Evolutionary conservation across 805 yeast species (phyloP).

Genomic region (Ogataea populi-albae): DNA sequence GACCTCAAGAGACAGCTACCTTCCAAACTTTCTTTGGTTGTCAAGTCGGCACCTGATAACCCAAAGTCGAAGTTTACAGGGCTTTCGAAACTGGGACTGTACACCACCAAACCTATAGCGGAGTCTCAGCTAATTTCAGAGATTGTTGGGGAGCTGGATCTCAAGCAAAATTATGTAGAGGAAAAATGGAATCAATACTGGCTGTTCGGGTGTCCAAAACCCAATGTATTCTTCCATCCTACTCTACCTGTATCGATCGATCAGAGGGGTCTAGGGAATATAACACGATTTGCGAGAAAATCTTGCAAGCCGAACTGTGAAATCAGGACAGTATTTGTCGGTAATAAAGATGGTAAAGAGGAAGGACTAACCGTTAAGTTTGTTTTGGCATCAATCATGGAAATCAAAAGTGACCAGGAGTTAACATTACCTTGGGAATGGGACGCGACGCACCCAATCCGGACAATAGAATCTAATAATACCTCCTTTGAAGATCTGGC

Average conservation of each 20-base stretch:
- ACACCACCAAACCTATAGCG: conserved; percentile 38
- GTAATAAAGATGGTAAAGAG: conserved; percentile 17
- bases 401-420: conserved; percentile 65
- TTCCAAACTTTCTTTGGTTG: conserved; percentile 24
- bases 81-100: conserved; percentile 65
- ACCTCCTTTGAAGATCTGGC: conserved; percentile 53
- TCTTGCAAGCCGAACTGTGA: conserved; percentile 76
- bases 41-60: conserved; percentile 58
- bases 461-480: conserved; percentile 39
- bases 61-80: conserved; percentile 63
- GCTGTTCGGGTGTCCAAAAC: conserved; percentile 66
- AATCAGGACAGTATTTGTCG: conserved; percentile 49
- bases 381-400: conserved; percentile 52
- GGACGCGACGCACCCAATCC: conserved; percentile 77
- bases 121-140: conserved; percentile 55
- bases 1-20: conserved; percentile 23
- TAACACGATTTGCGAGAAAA: conserved; percentile 69
- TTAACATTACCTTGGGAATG: conserved; percentile 84
- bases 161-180: conserved; percentile 57
- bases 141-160: conserved; percentile 69
- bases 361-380: conserved; percentile 38
- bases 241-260: conserved; percentile 69
- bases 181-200: conserved; percentile 77
- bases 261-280: conserved; percentile 76
- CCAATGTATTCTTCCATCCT: conserved; percentile 55